phyloP scores from a whole-genome alignment of 768 basidiomycete species.

The Albatrellus ellisii region DNA sequence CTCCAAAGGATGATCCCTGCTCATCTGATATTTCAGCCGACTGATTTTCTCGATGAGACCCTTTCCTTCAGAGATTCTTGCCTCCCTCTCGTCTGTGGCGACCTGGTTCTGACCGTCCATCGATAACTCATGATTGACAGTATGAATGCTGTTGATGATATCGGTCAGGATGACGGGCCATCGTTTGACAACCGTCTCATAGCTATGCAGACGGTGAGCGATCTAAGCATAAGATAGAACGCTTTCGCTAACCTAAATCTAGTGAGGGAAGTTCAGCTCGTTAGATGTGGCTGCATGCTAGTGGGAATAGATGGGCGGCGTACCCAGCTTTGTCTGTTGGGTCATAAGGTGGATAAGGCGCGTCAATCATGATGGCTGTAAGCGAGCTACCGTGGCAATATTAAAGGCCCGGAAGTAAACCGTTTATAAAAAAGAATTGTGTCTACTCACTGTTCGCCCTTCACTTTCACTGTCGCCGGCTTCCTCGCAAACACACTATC shows the following conservation, averaged over 20 bases:
- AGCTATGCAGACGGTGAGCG: slow-evolving; percentile 27
- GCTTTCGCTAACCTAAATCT: neutral
- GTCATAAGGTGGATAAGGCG: slow-evolving; percentile 61
- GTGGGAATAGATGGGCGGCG: slow-evolving; percentile 9
- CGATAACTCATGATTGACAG: slow-evolving; percentile 50
- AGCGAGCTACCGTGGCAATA: no score
- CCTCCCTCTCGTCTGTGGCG: slow-evolving; percentile 19
- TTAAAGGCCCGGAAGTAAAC: no score
- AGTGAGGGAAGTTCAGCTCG: slow-evolving; percentile 42
- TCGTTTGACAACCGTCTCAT: slow-evolving; percentile 63
- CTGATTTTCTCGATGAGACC: slow-evolving; percentile 60
- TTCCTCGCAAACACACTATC: no score
- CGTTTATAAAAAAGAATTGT: no score
- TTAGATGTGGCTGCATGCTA: neutral
- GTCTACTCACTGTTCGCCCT: no score
- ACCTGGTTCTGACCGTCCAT: slow-evolving; percentile 17
- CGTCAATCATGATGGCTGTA: slow-evolving; percentile 28
- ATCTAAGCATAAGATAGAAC: neutral
- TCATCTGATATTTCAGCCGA: slow-evolving; percentile 83
- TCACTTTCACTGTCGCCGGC: no score
- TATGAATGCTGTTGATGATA: slow-evolving; percentile 66
- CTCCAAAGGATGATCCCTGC: slow-evolving; percentile 57
- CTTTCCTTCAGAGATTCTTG: slow-evolving; percentile 62
- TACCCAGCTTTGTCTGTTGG: slow-evolving; percentile 58
- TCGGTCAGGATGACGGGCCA: slow-evolving; percentile 80